Base-by-base conservation (phyloP, 192 early-diverging fungal genomes). In the Backusella morwellensis region DNA sequence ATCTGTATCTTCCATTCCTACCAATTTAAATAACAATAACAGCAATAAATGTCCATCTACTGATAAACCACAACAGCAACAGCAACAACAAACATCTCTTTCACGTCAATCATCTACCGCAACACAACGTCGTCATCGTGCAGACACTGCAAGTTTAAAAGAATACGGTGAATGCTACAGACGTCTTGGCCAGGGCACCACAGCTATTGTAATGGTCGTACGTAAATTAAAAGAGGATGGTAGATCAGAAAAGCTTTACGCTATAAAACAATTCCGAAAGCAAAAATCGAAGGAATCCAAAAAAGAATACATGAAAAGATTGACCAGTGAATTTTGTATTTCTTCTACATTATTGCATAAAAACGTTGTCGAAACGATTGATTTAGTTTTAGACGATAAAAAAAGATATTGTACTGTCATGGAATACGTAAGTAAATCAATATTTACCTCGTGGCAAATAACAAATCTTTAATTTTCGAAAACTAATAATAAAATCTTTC, bases 321-420 rank as follows among this genome's bases (percentile, higher is more conserved):
- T 99, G 74, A 95, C 93, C 34, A 89, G 91, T 80, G 97, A 99
- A 87, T 99, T 98, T 82, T 98, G 97, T 86, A 98, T 99, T 75
- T 91, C 90, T 42, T 97, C 96, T 6, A 95, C 93, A 32, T 87
- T 99, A 71, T 88, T 95, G 70, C 96, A 98, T 86, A 87, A 90
- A 75, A 97, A 99, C 82, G 85, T 99, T n/a, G 95, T 99, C 34
- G 90, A 92, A 80, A 98, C 97, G 4, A 92, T 99, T 29, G 98
- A 99, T 85, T 86, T 99, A 72, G 96, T 99, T 56, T 94, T 97
- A 83, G 98, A 99, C 78, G 92, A 95, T 56, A 88, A 91, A 42
- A 89, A 93, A 59, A 89, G 90, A 82, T 95, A 92, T 90, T 96
- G 94, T 81, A 90, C 92, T 75, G 92, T 92, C 29, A 94, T 92